A percentile compares a stretch with the other conserved stretches of the same genome.
Evolutionary conservation across 768 basidiomycete genomes (phyloP).

Genomic region (Sporobolomyces roseus): DNA sequence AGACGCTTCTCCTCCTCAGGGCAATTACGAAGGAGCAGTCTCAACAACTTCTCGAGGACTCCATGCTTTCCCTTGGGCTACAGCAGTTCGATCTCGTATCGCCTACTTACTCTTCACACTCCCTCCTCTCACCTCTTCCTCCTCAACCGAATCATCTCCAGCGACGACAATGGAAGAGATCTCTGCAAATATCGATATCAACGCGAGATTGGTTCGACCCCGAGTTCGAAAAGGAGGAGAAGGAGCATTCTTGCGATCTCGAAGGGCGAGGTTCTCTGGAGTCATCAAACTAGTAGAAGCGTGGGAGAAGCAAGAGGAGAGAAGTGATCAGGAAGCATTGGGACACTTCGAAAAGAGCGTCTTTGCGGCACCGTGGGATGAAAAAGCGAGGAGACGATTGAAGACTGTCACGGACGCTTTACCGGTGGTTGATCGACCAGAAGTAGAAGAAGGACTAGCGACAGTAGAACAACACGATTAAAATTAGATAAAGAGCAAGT

Average conservation of each 20-base stretch:
- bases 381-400: conserved; percentile 14
- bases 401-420: neutral
- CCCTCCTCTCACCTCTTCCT: conserved; percentile 4
- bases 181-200: conserved; percentile 24
- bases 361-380: conserved; percentile 28
- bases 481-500: neutral
- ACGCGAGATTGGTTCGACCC: conserved; percentile 19
- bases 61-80: conserved; percentile 36
- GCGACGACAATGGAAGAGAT: neutral
- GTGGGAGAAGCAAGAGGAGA: neutral
- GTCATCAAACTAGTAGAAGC: conserved; percentile 6
- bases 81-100: conserved; percentile 8
- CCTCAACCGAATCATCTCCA: neutral
- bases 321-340: conserved; percentile 2
- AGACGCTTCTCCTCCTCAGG: neutral
- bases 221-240: neutral
- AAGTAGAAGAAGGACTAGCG: neutral
- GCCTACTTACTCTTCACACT: conserved; percentile 27
- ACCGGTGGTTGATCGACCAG: too few relatives aligned
- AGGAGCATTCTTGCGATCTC: neutral
- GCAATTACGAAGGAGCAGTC: conserved; percentile 10
- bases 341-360: conserved; percentile 18
- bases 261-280: neutral
- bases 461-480: neutral
- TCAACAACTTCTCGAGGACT: conserved; percentile 17